Evolutionary conservation across 1,284 basidiomycete genomes (phyloP).

Genomic region (Xerocomus cyaneibrunnescens): DNA sequence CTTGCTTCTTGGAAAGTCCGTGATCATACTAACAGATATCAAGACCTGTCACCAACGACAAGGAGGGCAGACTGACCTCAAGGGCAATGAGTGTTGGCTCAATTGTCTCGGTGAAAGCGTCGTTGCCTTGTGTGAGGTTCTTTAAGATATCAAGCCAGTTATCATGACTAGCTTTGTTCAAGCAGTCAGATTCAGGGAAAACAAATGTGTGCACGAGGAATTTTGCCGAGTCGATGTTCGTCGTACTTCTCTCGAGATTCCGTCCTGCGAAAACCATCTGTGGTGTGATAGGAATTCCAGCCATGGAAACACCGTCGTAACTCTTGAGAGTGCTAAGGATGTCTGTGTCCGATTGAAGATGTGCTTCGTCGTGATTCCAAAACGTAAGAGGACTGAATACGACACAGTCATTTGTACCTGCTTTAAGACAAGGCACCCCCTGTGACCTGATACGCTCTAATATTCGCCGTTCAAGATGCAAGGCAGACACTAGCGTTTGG

Average conservation of each 20-base stretch:
- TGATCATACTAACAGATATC: slow-evolving; percentile 48
- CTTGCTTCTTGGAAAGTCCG: slow-evolving; percentile 40
- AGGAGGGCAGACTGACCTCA: slow-evolving; percentile 49
- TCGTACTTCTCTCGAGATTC: slow-evolving; percentile 48
- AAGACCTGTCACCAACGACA: slow-evolving; percentile 4
- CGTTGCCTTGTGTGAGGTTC: slow-evolving; percentile 41
- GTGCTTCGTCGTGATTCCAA: slow-evolving; percentile 63
- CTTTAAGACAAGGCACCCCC: slow-evolving; percentile 51
- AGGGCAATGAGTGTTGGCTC: slow-evolving; percentile 68
- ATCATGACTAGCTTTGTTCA: slow-evolving; percentile 57
- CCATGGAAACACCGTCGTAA: slow-evolving; percentile 51
- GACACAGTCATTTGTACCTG: slow-evolving; percentile 51
- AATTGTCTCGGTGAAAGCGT: slow-evolving; percentile 48
- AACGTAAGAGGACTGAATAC: slow-evolving; percentile 71
- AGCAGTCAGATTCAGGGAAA: slow-evolving; percentile 71
- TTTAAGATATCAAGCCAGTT: slow-evolving; percentile 62
- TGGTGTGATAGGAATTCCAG: slow-evolving; percentile 61
- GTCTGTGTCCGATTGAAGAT: slow-evolving; percentile 53
- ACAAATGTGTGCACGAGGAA: slow-evolving; percentile 78
- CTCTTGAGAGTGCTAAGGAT: slow-evolving; percentile 57
- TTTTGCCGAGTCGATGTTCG: slow-evolving; percentile 58
- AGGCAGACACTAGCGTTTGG: slow-evolving; percentile 58
- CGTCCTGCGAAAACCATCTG: slow-evolving; percentile 77
- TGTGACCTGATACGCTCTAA: slow-evolving; percentile 44
- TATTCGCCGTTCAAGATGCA: slow-evolving; percentile 62